These are phyloP conservation scores for Aspergillus ustus DNA, from an alignment of 2,329 filamentous ascomycete species.

Conservation along the genomic window DNA sequence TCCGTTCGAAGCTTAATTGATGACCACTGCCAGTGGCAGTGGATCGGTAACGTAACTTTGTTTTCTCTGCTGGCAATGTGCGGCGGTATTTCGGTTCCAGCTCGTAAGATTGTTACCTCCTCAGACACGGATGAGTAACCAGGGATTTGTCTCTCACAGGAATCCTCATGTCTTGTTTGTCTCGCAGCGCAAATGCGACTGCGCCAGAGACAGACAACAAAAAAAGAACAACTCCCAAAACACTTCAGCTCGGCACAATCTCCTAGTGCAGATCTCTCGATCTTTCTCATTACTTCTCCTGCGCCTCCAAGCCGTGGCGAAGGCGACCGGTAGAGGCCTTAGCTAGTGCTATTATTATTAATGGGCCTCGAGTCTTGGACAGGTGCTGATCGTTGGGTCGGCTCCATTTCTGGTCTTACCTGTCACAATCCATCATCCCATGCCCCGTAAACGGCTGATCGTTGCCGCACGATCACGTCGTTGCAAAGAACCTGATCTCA, in stretches of 20 bases:
- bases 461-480: slow-evolving; percentile 35
- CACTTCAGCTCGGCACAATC: slow-evolving; percentile 25
- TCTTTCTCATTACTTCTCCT: slow-evolving; percentile 25
- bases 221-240: neutral
- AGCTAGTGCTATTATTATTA: slow-evolving; percentile 11
- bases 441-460: slow-evolving; percentile 45
- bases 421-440: slow-evolving; percentile 40
- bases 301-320: slow-evolving; percentile 19
- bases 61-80: neutral
- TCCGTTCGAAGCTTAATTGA: slow-evolving; percentile 34
- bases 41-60: slow-evolving; percentile 23
- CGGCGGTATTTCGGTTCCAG: slow-evolving; percentile 1
- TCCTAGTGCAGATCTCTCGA: slow-evolving; percentile 33
- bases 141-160: slow-evolving; percentile 1
- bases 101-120: neutral
- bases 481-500: slow-evolving; percentile 34
- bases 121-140: neutral
- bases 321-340: slow-evolving; percentile 5
- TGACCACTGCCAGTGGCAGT: slow-evolving; percentile 20
- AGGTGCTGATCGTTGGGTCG: slow-evolving; percentile 22
- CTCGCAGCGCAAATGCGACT: neutral
- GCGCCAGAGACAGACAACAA: neutral
- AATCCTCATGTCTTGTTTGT: neutral
- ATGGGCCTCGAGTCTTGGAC: slow-evolving; percentile 18
- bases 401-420: slow-evolving; percentile 28